A percentile compares a stretch with the other conserved stretches of the same genome.
Evolutionary conservation across 2,329 filamentous ascomycete genomes (phyloP).

Genomic region (Helotiales sp.): DNA sequence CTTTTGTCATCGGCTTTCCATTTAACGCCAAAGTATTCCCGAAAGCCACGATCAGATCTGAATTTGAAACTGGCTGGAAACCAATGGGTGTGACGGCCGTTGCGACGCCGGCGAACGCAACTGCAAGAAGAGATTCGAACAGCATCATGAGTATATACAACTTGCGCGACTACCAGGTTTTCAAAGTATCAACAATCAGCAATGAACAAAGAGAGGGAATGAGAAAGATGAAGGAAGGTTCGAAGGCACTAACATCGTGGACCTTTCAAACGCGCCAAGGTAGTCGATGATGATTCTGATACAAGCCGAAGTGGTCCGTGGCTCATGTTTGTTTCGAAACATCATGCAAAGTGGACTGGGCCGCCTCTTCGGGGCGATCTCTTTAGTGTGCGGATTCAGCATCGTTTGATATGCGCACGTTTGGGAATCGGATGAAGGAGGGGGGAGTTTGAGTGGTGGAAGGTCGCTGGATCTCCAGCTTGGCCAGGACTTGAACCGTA

Average conservation of each 20-base stretch:
- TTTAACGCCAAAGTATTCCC: slow-evolving; percentile 34
- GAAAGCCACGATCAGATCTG: slow-evolving; percentile 37
- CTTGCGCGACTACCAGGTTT: background rate
- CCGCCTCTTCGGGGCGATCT: slow-evolving; percentile 17
- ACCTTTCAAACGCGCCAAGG: slow-evolving; percentile 27
- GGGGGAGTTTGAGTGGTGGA: slow-evolving; percentile 1
- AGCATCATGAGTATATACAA: slow-evolving; percentile 29
- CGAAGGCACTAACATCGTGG: background rate
- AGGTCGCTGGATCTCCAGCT: slow-evolving; percentile 3
- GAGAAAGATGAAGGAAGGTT: slow-evolving; percentile 3
- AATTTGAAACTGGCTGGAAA: slow-evolving; percentile 35
- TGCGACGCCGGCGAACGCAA: slow-evolving; percentile 36
- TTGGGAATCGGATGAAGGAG: background rate
- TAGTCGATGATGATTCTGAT: slow-evolving; percentile 21
- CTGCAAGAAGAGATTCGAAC: slow-evolving; percentile 25
- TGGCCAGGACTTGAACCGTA: background rate
- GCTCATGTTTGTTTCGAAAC: slow-evolving; percentile 31
- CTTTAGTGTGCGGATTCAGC: slow-evolving; percentile 23
- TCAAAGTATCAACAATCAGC: background rate
- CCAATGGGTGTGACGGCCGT: slow-evolving; percentile 38
- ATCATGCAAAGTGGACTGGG: slow-evolving; percentile 21
- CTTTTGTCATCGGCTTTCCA: slow-evolving; percentile 36
- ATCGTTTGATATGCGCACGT: slow-evolving; percentile 24
- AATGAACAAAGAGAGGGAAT: background rate
- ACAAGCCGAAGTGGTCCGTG: background rate